Percentiles rank a stretch among this genome's conserved stretches.
phyloP scores from a whole-genome alignment of 139 green algal species.

The Coccomyxa sp. region DNA sequence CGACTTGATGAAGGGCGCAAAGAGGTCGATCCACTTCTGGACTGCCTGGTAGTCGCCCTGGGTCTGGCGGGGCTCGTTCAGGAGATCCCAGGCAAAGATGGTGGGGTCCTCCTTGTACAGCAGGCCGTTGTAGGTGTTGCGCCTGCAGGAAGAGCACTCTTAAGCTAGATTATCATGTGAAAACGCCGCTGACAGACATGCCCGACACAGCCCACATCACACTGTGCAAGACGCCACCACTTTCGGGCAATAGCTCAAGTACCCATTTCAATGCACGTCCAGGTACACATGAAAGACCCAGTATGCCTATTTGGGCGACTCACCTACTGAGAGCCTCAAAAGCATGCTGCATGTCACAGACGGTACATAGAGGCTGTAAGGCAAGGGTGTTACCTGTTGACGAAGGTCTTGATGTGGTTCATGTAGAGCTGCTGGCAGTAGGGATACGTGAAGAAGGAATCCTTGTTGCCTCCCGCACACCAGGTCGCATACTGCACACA shows the following conservation, averaged over 20 bases:
- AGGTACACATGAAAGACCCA: too few species aligned
- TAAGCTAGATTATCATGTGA: too few species aligned
- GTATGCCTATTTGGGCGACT: too few species aligned
- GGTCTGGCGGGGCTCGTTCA: slow-evolving; percentile 4
- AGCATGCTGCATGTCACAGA: background rate
- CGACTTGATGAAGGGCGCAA: slow-evolving; percentile 4
- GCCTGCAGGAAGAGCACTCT: background rate
- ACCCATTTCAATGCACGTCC: too few species aligned
- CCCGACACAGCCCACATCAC: too few species aligned
- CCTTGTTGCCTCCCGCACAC: background rate
- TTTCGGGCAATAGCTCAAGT: too few species aligned
- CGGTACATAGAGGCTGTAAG: background rate
- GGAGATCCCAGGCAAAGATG: slow-evolving; percentile 23
- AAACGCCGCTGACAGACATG: too few species aligned
- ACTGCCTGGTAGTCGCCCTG: background rate
- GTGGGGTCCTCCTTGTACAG: slow-evolving; percentile 56
- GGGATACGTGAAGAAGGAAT: background rate
- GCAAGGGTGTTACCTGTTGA: background rate
- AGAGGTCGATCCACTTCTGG: slow-evolving; percentile 1
- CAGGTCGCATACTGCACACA: slow-evolving; percentile 3
- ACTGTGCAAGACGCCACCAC: too few species aligned
- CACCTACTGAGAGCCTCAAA: too few species aligned
- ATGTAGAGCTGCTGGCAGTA: slow-evolving; percentile 6
- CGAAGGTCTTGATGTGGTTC: background rate
- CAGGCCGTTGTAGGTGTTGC: slow-evolving; percentile 54